Base-by-base conservation (phyloP, 768 basidiomycete genomes). In the Serendipita sp. region DNA sequence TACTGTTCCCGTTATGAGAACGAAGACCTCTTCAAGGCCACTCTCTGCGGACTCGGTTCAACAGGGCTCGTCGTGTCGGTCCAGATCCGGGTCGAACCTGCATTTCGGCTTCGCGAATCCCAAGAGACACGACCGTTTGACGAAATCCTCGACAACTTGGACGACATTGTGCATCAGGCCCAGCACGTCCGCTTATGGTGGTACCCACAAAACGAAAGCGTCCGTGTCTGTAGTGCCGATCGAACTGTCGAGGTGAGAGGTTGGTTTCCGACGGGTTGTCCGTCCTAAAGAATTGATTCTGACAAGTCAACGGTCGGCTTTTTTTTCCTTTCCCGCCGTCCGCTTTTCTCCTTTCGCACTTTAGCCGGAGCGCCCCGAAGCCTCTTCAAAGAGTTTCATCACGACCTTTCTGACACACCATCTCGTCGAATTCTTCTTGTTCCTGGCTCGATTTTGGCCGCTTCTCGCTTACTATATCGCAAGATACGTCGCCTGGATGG, bases 131-230 rank as follows among this genome's bases (percentile, higher is more conserved):
- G 81, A 34, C 66, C 75, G 11, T 90, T 94, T 68, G 81, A 82
- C 42, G 75, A 82, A n/a, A 80, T 82, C 65, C 69, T 89, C 61
- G 67, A 72, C 30, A 73, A 77, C 61, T 69, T 90, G n/a, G 81
- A 86, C 63, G 64, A 71, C 2, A 70, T 88, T 58, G 81, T 78
- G 30, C 69, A 67, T 58, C 76, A 82, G n/a, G 84, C 88, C 1
- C 82, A 99, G 72, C 91, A 96, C 71, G 88, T 90, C n/a, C 79
- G 92, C 17, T 78, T 92, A 17, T 96, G 90, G 90, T 99, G 94
- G 94, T 95, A 85, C 74, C 92, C 94, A 2, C 83, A 87, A 56
- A 79, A 82, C 14, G 84, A 85, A 63, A 73, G 74, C 34, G 77
- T 95, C 56, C 81, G 89, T 41, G 80, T 88, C 60, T 87, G 84